These are phyloP conservation scores for Leucoagaricus sp. DNA, from an alignment of 1,284 basidiomycete genomes.

Conservation along the genomic window DNA sequence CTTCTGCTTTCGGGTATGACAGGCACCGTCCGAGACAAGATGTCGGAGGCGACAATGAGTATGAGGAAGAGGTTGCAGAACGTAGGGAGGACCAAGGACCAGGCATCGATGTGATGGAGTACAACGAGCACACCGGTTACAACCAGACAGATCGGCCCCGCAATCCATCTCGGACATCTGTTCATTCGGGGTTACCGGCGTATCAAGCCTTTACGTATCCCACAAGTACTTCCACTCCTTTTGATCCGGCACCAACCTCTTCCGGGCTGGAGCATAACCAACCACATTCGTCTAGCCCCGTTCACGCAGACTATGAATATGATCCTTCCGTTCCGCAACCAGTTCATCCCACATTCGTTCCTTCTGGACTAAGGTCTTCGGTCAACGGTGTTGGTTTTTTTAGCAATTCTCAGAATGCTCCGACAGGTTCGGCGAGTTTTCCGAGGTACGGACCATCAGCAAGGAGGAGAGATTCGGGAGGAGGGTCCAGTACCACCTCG, in stretches of 20 bases:
- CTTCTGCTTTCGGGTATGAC: neutral
- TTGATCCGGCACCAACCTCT: neutral
- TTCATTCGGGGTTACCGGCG: neutral
- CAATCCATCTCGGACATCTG: neutral
- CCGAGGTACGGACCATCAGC: neutral
- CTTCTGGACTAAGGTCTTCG: neutral
- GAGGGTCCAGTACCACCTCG: conserved; percentile 5
- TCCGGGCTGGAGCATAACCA: neutral
- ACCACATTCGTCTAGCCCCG: neutral
- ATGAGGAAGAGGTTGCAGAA: neutral
- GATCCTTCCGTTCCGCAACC: neutral
- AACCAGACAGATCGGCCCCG: neutral
- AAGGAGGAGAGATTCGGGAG: conserved; percentile 4
- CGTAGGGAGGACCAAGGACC: neutral
- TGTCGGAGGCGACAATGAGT: neutral
- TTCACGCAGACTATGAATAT: neutral
- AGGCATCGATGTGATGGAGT: neutral
- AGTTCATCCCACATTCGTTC: neutral
- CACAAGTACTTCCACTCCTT: neutral
- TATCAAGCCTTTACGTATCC: neutral
- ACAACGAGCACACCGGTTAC: neutral
- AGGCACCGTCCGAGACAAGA: neutral
- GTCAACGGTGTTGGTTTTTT: neutral
- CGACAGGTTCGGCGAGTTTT: neutral
- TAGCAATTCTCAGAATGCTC: neutral